Percentiles rank a stretch among this genome's conserved stretches.
Evolutionary conservation across 139 green algal genomes (phyloP).

Genomic region (Dunaliella primolecta): DNA sequence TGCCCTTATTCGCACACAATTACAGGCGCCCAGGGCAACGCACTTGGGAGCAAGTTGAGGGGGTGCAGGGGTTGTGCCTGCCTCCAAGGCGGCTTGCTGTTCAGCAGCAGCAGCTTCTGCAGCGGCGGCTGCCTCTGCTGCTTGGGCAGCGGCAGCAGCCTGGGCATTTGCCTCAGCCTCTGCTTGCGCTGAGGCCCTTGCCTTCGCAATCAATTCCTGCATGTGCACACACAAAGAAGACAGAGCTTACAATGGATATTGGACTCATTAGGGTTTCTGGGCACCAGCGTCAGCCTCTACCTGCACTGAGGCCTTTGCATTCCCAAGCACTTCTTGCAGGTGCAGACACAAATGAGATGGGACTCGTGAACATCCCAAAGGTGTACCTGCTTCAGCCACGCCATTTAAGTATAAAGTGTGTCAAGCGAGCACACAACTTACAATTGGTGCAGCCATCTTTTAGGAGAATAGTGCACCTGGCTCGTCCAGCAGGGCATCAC

Average conservation of each 20-base stretch:
- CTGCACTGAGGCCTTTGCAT: not conserved
- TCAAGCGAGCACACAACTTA: no score
- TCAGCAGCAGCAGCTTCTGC: slow-evolving; percentile 16
- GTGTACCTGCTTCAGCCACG: no score
- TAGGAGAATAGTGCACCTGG: no score
- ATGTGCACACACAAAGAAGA: not conserved
- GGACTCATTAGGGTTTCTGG: no score
- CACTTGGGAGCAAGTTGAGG: no score
- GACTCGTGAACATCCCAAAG: no score
- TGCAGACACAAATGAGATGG: not conserved
- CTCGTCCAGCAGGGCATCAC: no score
- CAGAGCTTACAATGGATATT: not conserved
- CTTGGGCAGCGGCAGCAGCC: not conserved
- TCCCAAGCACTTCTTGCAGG: not conserved
- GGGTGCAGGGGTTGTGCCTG: no score
- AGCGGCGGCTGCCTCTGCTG: not conserved
- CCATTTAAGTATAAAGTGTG: no score
- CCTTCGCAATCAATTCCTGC: not conserved
- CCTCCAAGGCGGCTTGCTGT: slow-evolving; percentile 12
- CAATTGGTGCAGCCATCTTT: no score
- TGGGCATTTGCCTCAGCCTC: not conserved
- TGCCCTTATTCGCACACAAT: no score
- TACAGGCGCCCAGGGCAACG: no score
- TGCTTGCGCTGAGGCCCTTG: not conserved
- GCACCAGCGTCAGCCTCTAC: not conserved